Evolutionary conservation across 148 eudicot genomes (phyloP), one percentile per base, ranked within the genome.

Genomic region (Bassia scoparia): DNA sequence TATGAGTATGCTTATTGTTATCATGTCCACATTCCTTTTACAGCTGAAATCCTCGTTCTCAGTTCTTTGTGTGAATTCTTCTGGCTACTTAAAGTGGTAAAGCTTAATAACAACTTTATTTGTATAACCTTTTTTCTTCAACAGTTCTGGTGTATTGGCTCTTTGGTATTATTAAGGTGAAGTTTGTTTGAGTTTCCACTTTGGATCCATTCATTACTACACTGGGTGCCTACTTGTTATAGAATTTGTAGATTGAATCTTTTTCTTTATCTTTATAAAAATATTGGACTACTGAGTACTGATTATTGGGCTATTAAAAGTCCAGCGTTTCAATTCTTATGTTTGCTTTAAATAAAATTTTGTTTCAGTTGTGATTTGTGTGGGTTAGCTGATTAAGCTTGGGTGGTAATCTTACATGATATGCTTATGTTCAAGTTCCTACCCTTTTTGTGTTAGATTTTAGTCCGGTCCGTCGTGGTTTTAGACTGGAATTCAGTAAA

Each of bases 201-300:
- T 65, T 65, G 43, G 56, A 56, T 33, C n/a, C 46, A 59, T 72
- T 65, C n/a, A 55, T 71, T 29, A 14, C 66, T 71, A 38, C 68
- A n/a, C n/a, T n/a, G n/a, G n/a, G n/a, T 65, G 35, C 61, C 54
- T 37, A 30, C 38, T 38, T 24, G 34, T 48, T 73, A 50, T 37
- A 43, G 30, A 59, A 26, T 46, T 29, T 10, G 52, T 55, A 54
- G 27, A 66, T 59, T 48, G n/a, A 27, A 49, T 43, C 49, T 72
- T 33, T 33, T 21, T 8, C 74, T 71, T 64, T n/a, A 16, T 56
- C 63, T 41, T 63, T 70, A 55, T 4, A 20, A 17, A 59, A 68
- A n/a, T n/a, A n/a, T n/a, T n/a, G n/a, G n/a, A n/a, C n/a, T n/a
- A n/a, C n/a, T n/a, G n/a, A n/a, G n/a, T n/a, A n/a, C n/a, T n/a